A percentile compares a stretch with the other conserved stretches of the same genome.
phyloP scores from a whole-genome alignment of 208 protist genomes.

The Sergeia podlipaevii region DNA sequence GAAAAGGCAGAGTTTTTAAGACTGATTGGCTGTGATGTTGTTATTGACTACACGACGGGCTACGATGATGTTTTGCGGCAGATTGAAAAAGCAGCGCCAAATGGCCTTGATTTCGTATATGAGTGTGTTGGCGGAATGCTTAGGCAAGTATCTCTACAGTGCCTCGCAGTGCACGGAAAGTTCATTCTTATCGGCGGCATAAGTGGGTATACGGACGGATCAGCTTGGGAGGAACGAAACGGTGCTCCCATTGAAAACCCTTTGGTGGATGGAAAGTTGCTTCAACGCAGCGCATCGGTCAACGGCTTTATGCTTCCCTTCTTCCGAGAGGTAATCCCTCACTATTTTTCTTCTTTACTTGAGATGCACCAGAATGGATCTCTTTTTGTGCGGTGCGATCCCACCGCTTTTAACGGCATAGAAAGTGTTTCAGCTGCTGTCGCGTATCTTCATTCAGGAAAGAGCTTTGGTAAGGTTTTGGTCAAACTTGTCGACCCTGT shows the following conservation, averaged over 20 bases:
- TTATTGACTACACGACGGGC: conserved; percentile 41
- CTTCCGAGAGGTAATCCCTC: conserved; percentile 15
- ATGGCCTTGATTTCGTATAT: conserved; percentile 51
- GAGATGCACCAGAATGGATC: conserved; percentile 12
- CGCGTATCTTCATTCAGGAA: conserved; percentile 25
- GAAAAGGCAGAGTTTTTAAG: conserved; percentile 47
- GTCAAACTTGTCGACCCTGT: conserved; percentile 13
- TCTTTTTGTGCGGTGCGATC: conserved; percentile 17
- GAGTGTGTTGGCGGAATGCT: conserved; percentile 43
- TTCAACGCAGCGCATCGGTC: conserved; percentile 18
- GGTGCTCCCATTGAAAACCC: too few relatives aligned
- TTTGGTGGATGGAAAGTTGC: conserved; percentile 4
- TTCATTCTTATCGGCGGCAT: conserved; percentile 46
- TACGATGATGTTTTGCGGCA: conserved; percentile 20
- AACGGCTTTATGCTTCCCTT: conserved; percentile 27
- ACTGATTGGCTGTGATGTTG: conserved; percentile 39
- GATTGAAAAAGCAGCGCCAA: conserved; percentile 21
- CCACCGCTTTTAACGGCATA: conserved; percentile 10
- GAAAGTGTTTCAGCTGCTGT: conserved; percentile 27
- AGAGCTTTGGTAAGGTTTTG: conserved; percentile 31
- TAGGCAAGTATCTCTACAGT: conserved; percentile 17
- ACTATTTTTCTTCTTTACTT: conserved; percentile 20
- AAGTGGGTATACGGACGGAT: conserved; percentile 25
- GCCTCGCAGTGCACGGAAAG: conserved; percentile 26
- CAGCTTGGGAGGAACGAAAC: conserved; percentile 9